These are phyloP conservation scores for Rubus parviflorus DNA, from an alignment of 306 rosid genomes.

Conservation along the genomic window DNA sequence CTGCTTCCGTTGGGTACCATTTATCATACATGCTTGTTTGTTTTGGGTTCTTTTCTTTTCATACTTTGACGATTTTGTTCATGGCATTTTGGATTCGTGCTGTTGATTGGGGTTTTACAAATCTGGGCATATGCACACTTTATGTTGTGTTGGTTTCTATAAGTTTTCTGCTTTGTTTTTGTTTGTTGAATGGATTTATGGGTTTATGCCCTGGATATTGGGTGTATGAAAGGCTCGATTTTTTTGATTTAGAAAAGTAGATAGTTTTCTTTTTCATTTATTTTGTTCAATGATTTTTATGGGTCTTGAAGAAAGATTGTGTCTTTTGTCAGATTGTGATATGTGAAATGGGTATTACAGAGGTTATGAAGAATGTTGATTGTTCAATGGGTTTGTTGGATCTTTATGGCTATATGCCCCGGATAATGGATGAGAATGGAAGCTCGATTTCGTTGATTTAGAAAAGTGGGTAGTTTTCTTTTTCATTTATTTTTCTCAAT, in stretches of 20 bases:
- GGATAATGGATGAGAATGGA: too few relatives aligned
- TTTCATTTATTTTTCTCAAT: too few relatives aligned
- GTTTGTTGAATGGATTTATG: neutral
- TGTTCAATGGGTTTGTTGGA: neutral
- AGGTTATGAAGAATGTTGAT: neutral
- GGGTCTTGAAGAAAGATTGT: neutral
- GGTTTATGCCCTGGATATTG: neutral
- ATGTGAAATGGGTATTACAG: neutral
- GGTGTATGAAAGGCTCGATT: neutral
- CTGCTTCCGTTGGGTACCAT: neutral
- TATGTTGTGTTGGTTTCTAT: neutral
- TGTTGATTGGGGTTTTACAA: neutral
- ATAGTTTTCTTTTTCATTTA: neutral
- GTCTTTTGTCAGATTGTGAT: neutral
- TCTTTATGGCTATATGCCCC: too few relatives aligned
- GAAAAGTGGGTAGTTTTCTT: too few relatives aligned
- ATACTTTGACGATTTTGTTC: neutral
- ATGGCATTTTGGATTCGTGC: neutral
- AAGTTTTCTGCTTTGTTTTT: neutral
- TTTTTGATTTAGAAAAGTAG: neutral
- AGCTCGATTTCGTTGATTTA: too few relatives aligned
- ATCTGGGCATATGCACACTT: neutral
- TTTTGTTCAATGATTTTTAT: neutral
- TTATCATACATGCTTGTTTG: neutral
- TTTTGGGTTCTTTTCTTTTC: neutral